These are phyloP conservation scores for Leonotis leonurus DNA, from an alignment of 257 asterid species.

Conservation along the genomic window DNA sequence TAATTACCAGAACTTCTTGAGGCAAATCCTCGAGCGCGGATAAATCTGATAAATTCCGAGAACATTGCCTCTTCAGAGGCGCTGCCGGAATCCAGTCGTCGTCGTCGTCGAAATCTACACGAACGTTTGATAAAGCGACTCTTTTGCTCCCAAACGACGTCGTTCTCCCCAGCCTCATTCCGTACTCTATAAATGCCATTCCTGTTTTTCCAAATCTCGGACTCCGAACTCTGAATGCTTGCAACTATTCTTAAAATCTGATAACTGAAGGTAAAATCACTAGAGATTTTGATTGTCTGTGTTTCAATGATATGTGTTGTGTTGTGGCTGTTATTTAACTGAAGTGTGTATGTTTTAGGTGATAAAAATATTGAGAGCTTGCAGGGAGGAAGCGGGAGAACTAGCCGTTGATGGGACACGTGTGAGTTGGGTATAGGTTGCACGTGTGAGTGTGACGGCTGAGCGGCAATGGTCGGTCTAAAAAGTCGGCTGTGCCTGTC, in stretches of 20 bases:
- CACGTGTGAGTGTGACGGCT: constrained; percentile 23
- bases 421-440: constrained; percentile 13
- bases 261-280: no score
- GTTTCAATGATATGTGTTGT: no score
- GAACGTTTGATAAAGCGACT: constrained; percentile 22
- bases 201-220: background rate
- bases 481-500: constrained; percentile 31
- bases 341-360: no score
- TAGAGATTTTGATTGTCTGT: background rate
- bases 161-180: constrained; percentile 36
- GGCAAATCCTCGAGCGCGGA: constrained; percentile 51
- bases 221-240: no score
- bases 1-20: constrained; percentile 57
- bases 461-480: constrained; percentile 35
- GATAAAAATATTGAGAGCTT: background rate
- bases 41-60: constrained; percentile 15
- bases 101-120: constrained; percentile 11
- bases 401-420: constrained; percentile 50
- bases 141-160: constrained; percentile 56
- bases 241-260: no score
- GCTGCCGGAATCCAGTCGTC: constrained; percentile 1
- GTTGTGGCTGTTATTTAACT: no score
- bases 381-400: constrained; percentile 14
- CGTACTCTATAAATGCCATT: constrained; percentile 20
- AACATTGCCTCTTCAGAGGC: constrained; percentile 34